Base-by-base conservation (phyloP, 2,329 filamentous ascomycete genomes). In the Phoma sp. region DNA sequence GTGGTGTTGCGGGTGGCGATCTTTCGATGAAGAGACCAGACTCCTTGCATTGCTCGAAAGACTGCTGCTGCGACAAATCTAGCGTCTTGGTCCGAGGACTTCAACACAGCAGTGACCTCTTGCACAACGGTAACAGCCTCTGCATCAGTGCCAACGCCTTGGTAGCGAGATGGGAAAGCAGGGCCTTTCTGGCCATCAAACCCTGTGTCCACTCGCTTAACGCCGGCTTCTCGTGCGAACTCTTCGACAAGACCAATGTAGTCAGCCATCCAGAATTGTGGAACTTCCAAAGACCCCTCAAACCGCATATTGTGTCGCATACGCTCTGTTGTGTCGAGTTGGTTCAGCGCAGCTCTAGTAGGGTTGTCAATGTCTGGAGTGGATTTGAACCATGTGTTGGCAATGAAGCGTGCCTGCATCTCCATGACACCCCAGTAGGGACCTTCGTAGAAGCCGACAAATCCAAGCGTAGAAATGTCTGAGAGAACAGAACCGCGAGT, bases 381-480 rank as follows among this genome's bases (percentile, higher is more conserved):
- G n/a, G 27, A 51, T 39, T 62, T 43, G 21, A 65, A 48, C 88
- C 90, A 93, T 10, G 85, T 71, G 12, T 82, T 73, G 0, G 87
- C 81, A 6, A 93, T 77, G 58, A 90, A 82, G 1, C 88, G 84
- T 2, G 91, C 88, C 74, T 96, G 91, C 88, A 92, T 90, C 72
- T 95, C 91, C 82, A 94, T 92, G 0, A 92, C 86, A 1, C 89
- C 89, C 91, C 91, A 96, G 71, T 91, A 95, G 0, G 91, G 90
- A 0, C 89, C 89, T 57, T 91, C 84, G 69, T 96, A 96, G 74
- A 92, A 92, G 0, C 91, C 91, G 1, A 95, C 87, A 65, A 95
- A 93, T 0, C 89, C 90, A 0, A 95, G 76, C 6, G 83, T 84
- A 0, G 87, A 83, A 0, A 92, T 73, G 0, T 80, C 76, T 0